Conservation (phyloP, 2,329 filamentous ascomycete species). For the Beauveria asiatica region DNA sequence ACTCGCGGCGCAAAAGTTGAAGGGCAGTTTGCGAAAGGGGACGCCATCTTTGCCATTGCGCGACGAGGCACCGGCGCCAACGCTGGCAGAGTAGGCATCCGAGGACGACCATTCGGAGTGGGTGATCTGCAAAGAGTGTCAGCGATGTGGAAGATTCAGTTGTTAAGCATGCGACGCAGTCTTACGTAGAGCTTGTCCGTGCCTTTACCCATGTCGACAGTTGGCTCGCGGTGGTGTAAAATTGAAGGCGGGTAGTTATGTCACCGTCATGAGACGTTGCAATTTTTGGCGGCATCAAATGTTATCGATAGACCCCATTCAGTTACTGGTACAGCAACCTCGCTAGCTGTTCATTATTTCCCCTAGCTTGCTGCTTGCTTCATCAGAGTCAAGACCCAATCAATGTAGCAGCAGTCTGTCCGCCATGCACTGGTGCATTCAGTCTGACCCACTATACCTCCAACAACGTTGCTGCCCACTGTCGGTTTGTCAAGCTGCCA, state of each 20-base stretch:
- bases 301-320: neutral
- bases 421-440: neutral
- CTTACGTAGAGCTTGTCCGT: slow-evolving; percentile 38
- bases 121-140: slow-evolving; percentile 53
- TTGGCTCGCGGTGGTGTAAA: neutral
- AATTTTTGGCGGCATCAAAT: neutral
- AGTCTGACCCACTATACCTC: neutral
- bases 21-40: slow-evolving; percentile 81
- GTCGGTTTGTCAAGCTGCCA: slow-evolving; percentile 4
- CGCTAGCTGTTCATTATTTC: too few species aligned
- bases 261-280: neutral
- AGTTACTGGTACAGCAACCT: neutral
- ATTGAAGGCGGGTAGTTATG: neutral
- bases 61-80: slow-evolving; percentile 56
- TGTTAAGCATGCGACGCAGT: neutral
- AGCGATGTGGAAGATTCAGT: neutral
- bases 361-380: neutral
- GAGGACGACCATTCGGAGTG: slow-evolving; percentile 95
- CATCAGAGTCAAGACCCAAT: neutral
- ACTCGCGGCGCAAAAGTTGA: slow-evolving; percentile 95
- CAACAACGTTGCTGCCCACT: slow-evolving; percentile 3
- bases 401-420: neutral
- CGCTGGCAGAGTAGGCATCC: slow-evolving; percentile 78
- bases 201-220: slow-evolving; percentile 31
- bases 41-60: slow-evolving; percentile 37